A percentile compares a stretch with the other conserved stretches of the same genome.
Evolutionary conservation across 2,329 filamentous ascomycete genomes (phyloP).

Genomic region (Dryadomyces quercus-mongolicae): DNA sequence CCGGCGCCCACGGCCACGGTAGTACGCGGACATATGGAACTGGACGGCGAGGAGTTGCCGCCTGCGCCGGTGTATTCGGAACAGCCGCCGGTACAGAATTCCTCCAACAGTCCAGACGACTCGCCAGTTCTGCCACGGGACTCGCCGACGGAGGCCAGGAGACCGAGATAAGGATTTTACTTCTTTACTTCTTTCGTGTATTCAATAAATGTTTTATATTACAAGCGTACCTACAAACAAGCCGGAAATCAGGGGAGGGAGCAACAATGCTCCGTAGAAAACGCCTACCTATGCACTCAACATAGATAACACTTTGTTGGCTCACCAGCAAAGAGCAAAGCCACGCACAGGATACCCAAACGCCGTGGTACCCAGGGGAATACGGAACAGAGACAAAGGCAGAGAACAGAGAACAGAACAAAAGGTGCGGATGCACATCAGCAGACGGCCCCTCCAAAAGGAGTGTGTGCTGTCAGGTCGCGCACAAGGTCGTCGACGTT

Average conservation of each 20-base stretch:
- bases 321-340: too few relatives aligned
- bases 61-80: constrained; percentile 6
- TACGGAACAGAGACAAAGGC: background rate
- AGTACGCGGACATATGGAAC: constrained; percentile 26
- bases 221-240: background rate
- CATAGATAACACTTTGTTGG: too few relatives aligned
- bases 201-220: background rate
- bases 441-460: constrained; percentile 52
- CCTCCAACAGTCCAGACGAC: background rate
- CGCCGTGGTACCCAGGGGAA: background rate
- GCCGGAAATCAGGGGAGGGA: background rate
- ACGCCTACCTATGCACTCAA: background rate
- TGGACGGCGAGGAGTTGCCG: constrained; percentile 27
- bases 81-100: background rate
- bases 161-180: too few relatives aligned
- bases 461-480: constrained; percentile 68
- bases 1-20: constrained; percentile 1
- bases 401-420: background rate
- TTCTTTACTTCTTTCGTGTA: background rate
- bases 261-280: background rate
- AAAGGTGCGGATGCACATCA: constrained; percentile 14
- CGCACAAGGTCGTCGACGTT: constrained; percentile 78
- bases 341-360: background rate
- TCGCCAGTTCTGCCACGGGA: background rate
- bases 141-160: background rate